Conservation (phyloP, 1,284 basidiomycete species). For the Apiotrichum siamense region DNA sequence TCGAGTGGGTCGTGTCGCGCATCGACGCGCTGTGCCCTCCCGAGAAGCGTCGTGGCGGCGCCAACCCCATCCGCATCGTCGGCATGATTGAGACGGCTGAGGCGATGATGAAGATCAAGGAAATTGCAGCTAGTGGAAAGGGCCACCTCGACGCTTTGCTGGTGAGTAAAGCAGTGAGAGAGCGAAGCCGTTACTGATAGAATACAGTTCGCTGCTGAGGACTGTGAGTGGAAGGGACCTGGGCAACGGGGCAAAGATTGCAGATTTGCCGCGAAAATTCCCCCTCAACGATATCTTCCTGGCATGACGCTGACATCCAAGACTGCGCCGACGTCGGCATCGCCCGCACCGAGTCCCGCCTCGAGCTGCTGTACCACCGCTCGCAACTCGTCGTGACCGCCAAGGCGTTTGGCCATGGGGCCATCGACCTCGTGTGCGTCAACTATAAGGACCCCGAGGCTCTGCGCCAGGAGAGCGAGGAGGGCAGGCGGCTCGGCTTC, state of each 20-base stretch:
- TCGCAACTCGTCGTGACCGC: conserved; percentile 76
- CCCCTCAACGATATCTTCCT: too few relatives aligned
- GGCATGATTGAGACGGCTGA: conserved; percentile 74
- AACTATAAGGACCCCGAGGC: conserved; percentile 73
- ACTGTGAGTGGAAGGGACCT: conserved; percentile 57
- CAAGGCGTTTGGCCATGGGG: conserved; percentile 73
- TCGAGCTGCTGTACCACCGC: conserved; percentile 78
- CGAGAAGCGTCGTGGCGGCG: conserved; percentile 22
- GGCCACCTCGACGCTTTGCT: conserved; percentile 37
- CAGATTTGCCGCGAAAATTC: too few relatives aligned
- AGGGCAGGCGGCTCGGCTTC: conserved; percentile 72
- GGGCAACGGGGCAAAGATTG: neutral
- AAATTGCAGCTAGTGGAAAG: conserved; percentile 33
- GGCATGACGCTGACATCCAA: conserved; percentile 8
- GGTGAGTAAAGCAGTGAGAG: conserved; percentile 33
- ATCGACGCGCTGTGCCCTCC: conserved; percentile 29
- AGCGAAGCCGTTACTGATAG: conserved; percentile 26
- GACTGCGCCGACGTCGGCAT: conserved; percentile 77
- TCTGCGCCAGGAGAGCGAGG: conserved; percentile 67
- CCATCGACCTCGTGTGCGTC: conserved; percentile 91
- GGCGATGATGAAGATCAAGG: conserved; percentile 45
- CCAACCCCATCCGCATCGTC: conserved; percentile 56
- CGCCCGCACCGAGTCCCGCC: conserved; percentile 64
- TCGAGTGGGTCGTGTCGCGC: conserved; percentile 57
- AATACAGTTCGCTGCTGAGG: conserved; percentile 81